Evolutionary conservation across 2,329 filamentous ascomycete genomes (phyloP), one percentile per base, ranked within the genome.

Genomic region (Coleophoma eucalyptorum): DNA sequence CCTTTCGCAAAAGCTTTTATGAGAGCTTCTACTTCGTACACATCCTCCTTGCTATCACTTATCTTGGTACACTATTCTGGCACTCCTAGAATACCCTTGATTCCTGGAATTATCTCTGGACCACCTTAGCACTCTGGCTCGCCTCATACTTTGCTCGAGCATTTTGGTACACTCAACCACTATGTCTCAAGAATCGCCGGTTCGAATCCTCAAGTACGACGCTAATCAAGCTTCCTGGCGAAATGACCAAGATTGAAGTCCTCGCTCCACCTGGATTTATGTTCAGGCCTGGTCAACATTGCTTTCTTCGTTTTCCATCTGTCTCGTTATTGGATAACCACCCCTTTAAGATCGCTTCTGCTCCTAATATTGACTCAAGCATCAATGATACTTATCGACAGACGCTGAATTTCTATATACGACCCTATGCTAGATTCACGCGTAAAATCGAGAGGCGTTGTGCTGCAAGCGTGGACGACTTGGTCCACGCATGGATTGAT

Each of bases 21-120:
- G 83, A 86, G 59, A 65, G 83, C 3, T 87, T 86, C 55, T 75
- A 84, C n/a, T 67, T 76, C 15, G 61, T 82, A 13, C 83, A 87
- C 59, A 76, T 83, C 1, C 79, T 82, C 1, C 73, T 81, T 5
- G 75, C 82, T 0, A 76, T 84, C 19, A 68, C 82, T 3, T 84
- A 83, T 58, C 66, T 86, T 15, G 82, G 71, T 2, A 78, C 84
- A 72, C 69, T 86, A 46, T 85, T 86, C 64, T 87, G 83, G 83
- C 83, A 87, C 63, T 83, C 80, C 62, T 75, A 79, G 63, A 84
- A 86, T 60, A 83, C 81, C 58, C 70, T 86, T 6, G 79, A 78
- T 15, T 86, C 83, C 16, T 86, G 82, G 83, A 69, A 76, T 56
- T 87, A 86, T 61, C 73, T 87, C 5, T 84, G 76, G 63, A 76